Percentiles rank a stretch among this genome's conserved stretches.
Evolutionary conservation across 2,329 filamentous ascomycete species (phyloP).

Genomic region (Hymenoscyphus fructigenus): DNA sequence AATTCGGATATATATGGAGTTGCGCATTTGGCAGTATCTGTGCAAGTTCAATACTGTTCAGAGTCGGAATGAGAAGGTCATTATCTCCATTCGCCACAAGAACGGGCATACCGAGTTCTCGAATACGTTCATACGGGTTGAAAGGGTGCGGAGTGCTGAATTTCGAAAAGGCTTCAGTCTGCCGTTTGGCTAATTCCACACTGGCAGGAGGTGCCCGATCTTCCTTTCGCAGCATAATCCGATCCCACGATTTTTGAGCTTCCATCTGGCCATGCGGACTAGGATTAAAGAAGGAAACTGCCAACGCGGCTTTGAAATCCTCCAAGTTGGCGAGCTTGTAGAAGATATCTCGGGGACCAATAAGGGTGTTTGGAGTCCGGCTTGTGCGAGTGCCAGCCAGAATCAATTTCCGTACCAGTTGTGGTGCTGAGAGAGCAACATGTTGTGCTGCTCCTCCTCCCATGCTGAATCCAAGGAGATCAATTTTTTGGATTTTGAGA

Average conservation of each 20-base stretch:
- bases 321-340: constrained; percentile 37
- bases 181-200: constrained; percentile 13
- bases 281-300: constrained; percentile 38
- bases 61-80: constrained; percentile 25
- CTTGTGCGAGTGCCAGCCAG: constrained; percentile 34
- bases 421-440: constrained; percentile 34
- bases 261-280: constrained; percentile 37
- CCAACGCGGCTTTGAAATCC: constrained; percentile 39
- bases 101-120: constrained; percentile 34
- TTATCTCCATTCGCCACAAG: constrained; percentile 33
- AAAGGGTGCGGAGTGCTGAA: constrained; percentile 13
- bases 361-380: constrained; percentile 26
- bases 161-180: constrained; percentile 20
- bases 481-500: constrained; percentile 34
- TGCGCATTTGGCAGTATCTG: constrained; percentile 16
- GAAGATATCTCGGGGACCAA: constrained; percentile 37
- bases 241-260: constrained; percentile 38
- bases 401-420: constrained; percentile 33
- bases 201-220: constrained; percentile 19
- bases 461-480: constrained; percentile 42
- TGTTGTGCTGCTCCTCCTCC: constrained; percentile 37
- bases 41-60: constrained; percentile 21
- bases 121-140: constrained; percentile 29
- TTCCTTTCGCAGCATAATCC: constrained; percentile 25
- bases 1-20: constrained; percentile 23